Evolutionary conservation across 306 rosid species (phyloP).

Genomic region (barrel medic (Medicago truncatula)): MtrunA17r5.0-ANR NC_053048.1:7858501-7859000

Average conservation of each 20-base stretch:
- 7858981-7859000: background rate
- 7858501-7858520: conserved; percentile 76
- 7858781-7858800: conserved; percentile 22
- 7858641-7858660: conserved; percentile 9
- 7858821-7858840: conserved; percentile 2
- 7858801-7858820: conserved; percentile 14
- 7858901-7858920: background rate
- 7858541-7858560: conserved; percentile 97
- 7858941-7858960: background rate
- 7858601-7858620: conserved; percentile 24
- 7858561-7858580: conserved; percentile 42
- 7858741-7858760: conserved; percentile 27
- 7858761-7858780: conserved; percentile 33
- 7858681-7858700: conserved; percentile 37
- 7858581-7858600: conserved; percentile 17
- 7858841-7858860: background rate
- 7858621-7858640: background rate
- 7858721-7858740: conserved; percentile 1
- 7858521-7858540: conserved; percentile 90
- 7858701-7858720: background rate
- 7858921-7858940: background rate
- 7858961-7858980: background rate
- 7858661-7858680: conserved; percentile 36
- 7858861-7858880: conserved; percentile 25
- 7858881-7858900: background rate